Conservation (phyloP, 805 yeast genomes). For the Nakazawaea peltata region DNA sequence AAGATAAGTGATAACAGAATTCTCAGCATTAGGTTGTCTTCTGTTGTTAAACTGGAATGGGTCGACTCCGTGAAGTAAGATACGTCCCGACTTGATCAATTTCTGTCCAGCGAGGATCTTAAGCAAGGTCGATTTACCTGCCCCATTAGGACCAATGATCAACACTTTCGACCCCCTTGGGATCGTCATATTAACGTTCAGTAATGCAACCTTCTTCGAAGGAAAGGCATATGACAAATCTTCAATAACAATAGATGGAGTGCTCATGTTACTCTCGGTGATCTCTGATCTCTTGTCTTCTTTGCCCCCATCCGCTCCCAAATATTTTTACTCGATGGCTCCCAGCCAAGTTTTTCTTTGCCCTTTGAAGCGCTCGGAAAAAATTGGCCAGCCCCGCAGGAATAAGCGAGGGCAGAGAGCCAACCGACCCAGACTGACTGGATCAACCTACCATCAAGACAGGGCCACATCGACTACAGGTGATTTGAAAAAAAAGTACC, state of each 20-base stretch:
- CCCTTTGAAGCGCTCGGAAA: too few species aligned
- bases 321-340: not conserved
- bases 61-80: constrained; percentile 73
- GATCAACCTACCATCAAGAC: too few species aligned
- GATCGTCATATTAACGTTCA: constrained; percentile 51
- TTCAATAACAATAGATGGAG: constrained; percentile 50
- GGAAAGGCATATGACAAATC: constrained; percentile 66
- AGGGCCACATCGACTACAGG: too few species aligned
- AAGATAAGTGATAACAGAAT: constrained; percentile 50
- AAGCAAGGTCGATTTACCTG: constrained; percentile 89
- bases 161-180: constrained; percentile 71
- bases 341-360: not conserved
- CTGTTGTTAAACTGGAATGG: constrained; percentile 48
- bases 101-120: constrained; percentile 88
- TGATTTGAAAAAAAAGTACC: too few species aligned
- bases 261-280: not conserved
- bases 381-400: too few species aligned
- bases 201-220: constrained; percentile 55
- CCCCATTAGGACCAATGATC: constrained; percentile 91
- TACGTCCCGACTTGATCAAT: constrained; percentile 62
- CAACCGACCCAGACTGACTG: too few species aligned
- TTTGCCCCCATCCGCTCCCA: too few species aligned
- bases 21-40: constrained; percentile 9
- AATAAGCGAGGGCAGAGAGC: too few species aligned
- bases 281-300: not conserved